Evolutionary conservation across 306 rosid species (phyloP).

Genomic region (Cicer yamashitae): DNA sequence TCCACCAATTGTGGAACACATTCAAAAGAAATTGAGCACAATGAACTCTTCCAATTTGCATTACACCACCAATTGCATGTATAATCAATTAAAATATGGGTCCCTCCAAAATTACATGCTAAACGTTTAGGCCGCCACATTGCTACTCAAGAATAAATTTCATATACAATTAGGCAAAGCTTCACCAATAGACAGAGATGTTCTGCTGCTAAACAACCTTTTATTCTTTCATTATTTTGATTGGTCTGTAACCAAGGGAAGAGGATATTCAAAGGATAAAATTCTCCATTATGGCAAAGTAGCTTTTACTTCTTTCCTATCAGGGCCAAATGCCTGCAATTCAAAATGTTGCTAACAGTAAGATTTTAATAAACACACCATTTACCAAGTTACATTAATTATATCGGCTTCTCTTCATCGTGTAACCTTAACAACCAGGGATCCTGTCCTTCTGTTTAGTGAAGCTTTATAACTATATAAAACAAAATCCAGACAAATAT

Average conservation of each 20-base stretch:
- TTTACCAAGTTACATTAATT: neutral
- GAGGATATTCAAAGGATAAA: neutral
- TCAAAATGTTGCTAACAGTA: conserved; percentile 8
- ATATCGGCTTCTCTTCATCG: conserved; percentile 3
- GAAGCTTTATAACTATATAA: conserved; percentile 5
- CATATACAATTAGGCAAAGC: conserved; percentile 49
- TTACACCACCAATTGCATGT: conserved; percentile 26
- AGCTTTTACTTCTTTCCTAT: conserved; percentile 79
- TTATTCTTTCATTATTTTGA: conserved; percentile 50
- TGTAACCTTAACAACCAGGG: neutral
- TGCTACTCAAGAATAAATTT: conserved; percentile 52
- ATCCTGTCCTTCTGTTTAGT: neutral
- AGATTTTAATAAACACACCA: conserved; percentile 23
- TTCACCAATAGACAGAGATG: conserved; percentile 43
- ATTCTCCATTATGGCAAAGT: conserved; percentile 59
- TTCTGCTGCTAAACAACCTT: conserved; percentile 45
- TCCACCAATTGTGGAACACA: conserved; percentile 29
- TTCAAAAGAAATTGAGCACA: conserved; percentile 29
- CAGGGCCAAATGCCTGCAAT: conserved; percentile 78
- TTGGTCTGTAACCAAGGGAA: conserved; percentile 31
- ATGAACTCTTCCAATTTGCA: conserved; percentile 42
- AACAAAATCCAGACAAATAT: neutral
- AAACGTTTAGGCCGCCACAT: conserved; percentile 43
- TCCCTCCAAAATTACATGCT: conserved; percentile 49
- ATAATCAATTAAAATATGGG: conserved; percentile 41